These are phyloP conservation scores for Cladorrhinum sp. DNA, from an alignment of 2,329 filamentous ascomycete genomes.

Conservation along the genomic window DNA sequence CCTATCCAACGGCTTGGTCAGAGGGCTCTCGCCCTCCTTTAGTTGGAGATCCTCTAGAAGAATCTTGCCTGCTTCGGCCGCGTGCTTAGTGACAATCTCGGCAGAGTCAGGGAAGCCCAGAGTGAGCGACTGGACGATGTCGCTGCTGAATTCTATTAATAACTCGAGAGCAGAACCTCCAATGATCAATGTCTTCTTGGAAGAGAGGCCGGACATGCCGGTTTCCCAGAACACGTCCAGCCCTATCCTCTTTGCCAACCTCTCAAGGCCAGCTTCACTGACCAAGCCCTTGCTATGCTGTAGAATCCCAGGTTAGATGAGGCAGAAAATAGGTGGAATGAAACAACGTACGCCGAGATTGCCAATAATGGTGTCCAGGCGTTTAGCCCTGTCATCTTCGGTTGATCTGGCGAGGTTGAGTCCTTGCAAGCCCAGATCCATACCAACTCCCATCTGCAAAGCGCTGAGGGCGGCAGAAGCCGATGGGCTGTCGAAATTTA, in stretches of 20 bases:
- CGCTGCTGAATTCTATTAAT: constrained; percentile 60
- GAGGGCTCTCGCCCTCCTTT: constrained; percentile 55
- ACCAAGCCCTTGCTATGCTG: constrained; percentile 57
- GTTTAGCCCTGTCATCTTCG: constrained; percentile 52
- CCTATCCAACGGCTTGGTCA: constrained; percentile 67
- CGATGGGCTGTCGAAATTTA: constrained; percentile 64
- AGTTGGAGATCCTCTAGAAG: constrained; percentile 64
- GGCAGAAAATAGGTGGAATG: not conserved
- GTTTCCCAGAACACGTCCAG: constrained; percentile 62
- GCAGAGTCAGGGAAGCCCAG: constrained; percentile 61
- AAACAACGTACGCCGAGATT: constrained; percentile 46
- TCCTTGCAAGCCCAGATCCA: constrained; percentile 48
- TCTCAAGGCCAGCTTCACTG: constrained; percentile 71
- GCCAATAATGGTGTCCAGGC: constrained; percentile 51
- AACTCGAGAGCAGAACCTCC: constrained; percentile 60
- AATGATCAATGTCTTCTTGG: constrained; percentile 57
- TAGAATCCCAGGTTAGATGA: constrained; percentile 24
- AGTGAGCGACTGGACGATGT: constrained; percentile 60
- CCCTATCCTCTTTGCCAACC: constrained; percentile 65
- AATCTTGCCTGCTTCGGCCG: constrained; percentile 61
- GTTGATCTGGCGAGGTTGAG: constrained; percentile 37
- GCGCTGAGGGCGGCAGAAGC: constrained; percentile 60
- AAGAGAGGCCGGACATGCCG: constrained; percentile 44
- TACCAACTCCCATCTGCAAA: constrained; percentile 46
- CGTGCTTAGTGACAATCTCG: constrained; percentile 57